These are phyloP conservation scores for Cercospora zeae-maydis DNA, from an alignment of 2,329 filamentous ascomycete species.

Conservation along the genomic window DNA sequence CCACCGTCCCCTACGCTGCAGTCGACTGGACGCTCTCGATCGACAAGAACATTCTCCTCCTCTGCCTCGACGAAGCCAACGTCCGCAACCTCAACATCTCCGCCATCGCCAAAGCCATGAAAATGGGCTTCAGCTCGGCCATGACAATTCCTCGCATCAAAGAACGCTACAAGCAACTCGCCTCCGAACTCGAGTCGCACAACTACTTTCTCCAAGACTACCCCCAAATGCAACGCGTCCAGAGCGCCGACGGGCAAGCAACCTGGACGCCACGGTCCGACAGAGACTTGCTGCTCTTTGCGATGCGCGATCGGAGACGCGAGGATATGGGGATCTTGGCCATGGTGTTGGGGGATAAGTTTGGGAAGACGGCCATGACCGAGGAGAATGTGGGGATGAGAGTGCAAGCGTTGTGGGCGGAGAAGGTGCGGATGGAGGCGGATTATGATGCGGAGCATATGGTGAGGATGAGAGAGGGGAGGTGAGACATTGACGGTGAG, in stretches of 20 bases:
- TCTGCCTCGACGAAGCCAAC: background rate
- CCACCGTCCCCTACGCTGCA: background rate
- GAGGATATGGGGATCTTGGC: background rate
- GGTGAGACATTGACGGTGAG: background rate
- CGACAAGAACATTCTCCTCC: constrained; percentile 4
- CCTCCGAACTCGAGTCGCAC: background rate
- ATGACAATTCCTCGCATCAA: background rate
- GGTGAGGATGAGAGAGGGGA: background rate
- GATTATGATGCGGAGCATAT: constrained; percentile 1
- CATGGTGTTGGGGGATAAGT: background rate
- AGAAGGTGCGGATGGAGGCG: constrained; percentile 1
- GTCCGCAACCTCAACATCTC: background rate
- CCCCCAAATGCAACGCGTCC: background rate
- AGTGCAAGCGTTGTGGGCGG: background rate
- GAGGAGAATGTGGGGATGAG: background rate
- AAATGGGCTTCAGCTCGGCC: background rate
- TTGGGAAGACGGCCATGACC: background rate
- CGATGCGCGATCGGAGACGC: background rate
- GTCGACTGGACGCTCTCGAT: background rate
- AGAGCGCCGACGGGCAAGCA: background rate
- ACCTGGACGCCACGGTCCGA: background rate
- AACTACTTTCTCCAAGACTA: background rate
- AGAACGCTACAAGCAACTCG: background rate
- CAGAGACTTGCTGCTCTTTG: background rate
- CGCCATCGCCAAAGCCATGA: background rate